Base-by-base conservation (phyloP, 106 monocot species). In the Platanthera zijinensis region DNA sequence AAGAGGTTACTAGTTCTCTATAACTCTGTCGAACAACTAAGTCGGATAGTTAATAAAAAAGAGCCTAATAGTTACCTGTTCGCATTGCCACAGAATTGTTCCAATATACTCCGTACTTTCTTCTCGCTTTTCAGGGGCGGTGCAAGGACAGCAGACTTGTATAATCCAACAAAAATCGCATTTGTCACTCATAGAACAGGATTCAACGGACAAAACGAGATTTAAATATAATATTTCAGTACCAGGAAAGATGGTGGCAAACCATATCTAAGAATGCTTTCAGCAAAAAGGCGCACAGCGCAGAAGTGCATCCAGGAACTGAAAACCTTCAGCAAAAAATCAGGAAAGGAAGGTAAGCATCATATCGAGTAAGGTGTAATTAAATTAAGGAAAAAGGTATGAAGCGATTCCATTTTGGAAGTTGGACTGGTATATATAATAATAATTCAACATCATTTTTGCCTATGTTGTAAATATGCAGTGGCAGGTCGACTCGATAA, bases 291-390 rank as follows among this genome's bases (percentile, higher is more conserved):
- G 62, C 94, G 87, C 18, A 94, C 83, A 50, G 97, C 94, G 81
- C 91, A 97, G 73, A 97, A 97, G 79, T 97, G 97, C 94, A 97
- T 97, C 97, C 97, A 94, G 62, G 97, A 87, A 80, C 89, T 92
- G 78, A 97, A 97, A 64, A 97, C 97, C 97, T 97, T 81, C 80
- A 85, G 14, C 19, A 7, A 15, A 67, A 48, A 30, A 5, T 74
- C 11, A 50, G 22, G 13, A 52, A n/a, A 8, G 71, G 78, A 15
- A 49, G 48, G 49, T 15, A 72, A 72, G 25, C 39, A 50, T 51
- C 51, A 72, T 72, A 8, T 70, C 48, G n/a, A 17, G 25, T 6
- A 48, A 48, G 48, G 15, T 17, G 70, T 70, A 48, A 70, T 47
- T 10, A n/a, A 48, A 48, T 70, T 45, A 70, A 46, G 47, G 47